phyloP scores from a whole-genome alignment of 164 flowering plant genomes.

The Tinospora cordifolia region DNA sequence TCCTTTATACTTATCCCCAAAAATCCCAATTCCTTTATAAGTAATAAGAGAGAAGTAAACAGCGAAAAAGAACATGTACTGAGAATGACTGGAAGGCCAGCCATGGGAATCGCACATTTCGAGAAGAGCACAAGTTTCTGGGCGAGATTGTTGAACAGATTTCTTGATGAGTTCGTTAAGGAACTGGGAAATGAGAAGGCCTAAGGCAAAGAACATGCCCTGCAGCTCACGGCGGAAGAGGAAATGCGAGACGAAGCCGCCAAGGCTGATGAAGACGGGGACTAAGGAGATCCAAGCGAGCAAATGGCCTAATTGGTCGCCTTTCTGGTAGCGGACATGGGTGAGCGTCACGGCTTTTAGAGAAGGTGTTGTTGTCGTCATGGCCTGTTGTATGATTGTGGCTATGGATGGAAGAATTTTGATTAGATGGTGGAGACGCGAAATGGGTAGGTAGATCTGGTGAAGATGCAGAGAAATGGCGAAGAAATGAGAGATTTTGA shows the following conservation, averaged over 20 bases:
- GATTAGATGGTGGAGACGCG: not conserved
- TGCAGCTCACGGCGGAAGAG: slow-evolving; percentile 86
- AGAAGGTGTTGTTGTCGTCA: slow-evolving; percentile 12
- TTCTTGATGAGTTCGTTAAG: slow-evolving; percentile 62
- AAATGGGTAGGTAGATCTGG: not conserved
- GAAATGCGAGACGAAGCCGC: slow-evolving; percentile 77
- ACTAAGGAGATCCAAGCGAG: slow-evolving; percentile 87
- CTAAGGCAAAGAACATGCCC: slow-evolving; percentile 66
- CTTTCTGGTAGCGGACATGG: slow-evolving; percentile 69
- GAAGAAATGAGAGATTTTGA: no score
- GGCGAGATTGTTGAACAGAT: slow-evolving; percentile 64
- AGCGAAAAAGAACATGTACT: slow-evolving; percentile 91
- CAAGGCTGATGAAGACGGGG: slow-evolving; percentile 81
- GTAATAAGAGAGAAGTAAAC: slow-evolving; percentile 50
- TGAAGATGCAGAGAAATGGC: no score
- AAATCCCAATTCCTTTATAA: slow-evolving; percentile 29
- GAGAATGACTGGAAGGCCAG: slow-evolving; percentile 95
- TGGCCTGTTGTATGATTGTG: slow-evolving; percentile 22
- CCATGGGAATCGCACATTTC: slow-evolving; percentile 96
- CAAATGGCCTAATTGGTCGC: slow-evolving; percentile 69
- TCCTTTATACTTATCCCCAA: slow-evolving; percentile 21
- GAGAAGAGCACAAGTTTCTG: slow-evolving; percentile 63
- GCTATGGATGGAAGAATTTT: slow-evolving; percentile 62
- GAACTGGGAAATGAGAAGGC: slow-evolving; percentile 69
- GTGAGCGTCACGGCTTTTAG: slow-evolving; percentile 84